Percentiles rank a stretch among this genome's conserved stretches.
Evolutionary conservation across 805 yeast species (phyloP).

Genomic region (Metschnikowia amazonensis): DNA sequence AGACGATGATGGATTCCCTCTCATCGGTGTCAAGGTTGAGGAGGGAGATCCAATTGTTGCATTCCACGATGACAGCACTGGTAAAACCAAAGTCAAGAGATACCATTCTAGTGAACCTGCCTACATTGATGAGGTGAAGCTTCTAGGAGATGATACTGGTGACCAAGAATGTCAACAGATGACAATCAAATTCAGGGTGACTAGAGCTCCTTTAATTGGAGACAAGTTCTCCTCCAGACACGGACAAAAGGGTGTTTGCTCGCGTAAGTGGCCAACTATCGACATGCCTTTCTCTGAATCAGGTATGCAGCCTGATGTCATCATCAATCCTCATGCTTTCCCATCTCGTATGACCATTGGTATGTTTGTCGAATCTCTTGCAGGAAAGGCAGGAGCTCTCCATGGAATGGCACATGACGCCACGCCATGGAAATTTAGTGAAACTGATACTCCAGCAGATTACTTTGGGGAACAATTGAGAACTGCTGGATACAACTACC

Average conservation of each 20-base stretch:
- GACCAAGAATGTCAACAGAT: constrained; percentile 79
- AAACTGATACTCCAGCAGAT: constrained; percentile 93
- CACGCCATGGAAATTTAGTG: constrained; percentile 93
- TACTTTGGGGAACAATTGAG: constrained; percentile 90
- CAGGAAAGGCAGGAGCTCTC: constrained; percentile 98
- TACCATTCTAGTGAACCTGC: constrained; percentile 95
- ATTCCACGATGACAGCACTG: constrained; percentile 83
- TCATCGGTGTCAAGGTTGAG: constrained; percentile 79
- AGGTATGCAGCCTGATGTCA: constrained; percentile 96
- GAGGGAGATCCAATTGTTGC: constrained; percentile 97
- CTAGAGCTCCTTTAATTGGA: constrained; percentile 92
- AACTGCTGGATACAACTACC: constrained; percentile 90
- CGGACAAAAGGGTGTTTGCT: constrained; percentile 98
- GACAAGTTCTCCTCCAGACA: constrained; percentile 97
- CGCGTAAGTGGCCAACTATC: constrained; percentile 94
- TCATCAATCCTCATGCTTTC: constrained; percentile 98
- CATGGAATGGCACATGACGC: constrained; percentile 97
- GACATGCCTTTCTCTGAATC: constrained; percentile 97
- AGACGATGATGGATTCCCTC: constrained; percentile 90
- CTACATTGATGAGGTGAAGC: constrained; percentile 89
- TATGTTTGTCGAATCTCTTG: constrained; percentile 96
- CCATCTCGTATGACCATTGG: constrained; percentile 99
- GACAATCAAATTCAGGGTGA: constrained; percentile 84
- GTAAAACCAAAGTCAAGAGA: constrained; percentile 86
- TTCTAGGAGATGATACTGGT: constrained; percentile 75